Conservation (phyloP, 2,329 filamentous ascomycete species). For the Curvularia hawaiiensis region DNA sequence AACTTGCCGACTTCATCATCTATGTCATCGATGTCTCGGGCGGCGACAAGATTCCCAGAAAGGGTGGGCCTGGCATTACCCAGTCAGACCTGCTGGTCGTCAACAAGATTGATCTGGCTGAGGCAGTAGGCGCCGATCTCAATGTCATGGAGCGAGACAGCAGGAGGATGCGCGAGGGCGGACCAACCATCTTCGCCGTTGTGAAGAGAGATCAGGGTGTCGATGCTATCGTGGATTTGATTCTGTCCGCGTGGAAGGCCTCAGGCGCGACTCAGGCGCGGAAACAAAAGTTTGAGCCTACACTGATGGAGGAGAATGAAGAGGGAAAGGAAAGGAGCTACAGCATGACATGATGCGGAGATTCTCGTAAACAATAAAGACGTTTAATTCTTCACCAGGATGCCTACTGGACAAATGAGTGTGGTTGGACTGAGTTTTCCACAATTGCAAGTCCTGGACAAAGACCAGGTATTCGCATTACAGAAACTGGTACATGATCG, state of each 20-base stretch:
- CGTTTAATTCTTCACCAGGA: background rate
- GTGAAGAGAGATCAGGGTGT: constrained; percentile 92
- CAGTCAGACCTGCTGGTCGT: constrained; percentile 92
- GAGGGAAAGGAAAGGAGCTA: constrained; percentile 22
- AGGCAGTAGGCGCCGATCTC: constrained; percentile 87
- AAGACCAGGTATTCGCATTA: background rate
- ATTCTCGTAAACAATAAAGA: background rate
- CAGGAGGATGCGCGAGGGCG: constrained; percentile 90
- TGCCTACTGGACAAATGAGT: background rate
- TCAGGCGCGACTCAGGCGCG: constrained; percentile 69
- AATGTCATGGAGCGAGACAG: constrained; percentile 94
- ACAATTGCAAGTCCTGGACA: background rate
- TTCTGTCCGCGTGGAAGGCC: constrained; percentile 89
- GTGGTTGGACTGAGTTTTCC: background rate
- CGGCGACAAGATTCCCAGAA: constrained; percentile 94
- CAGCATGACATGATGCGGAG: constrained; percentile 10
- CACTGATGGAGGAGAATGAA: constrained; percentile 36
- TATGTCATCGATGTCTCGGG: constrained; percentile 98
- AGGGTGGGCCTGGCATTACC: constrained; percentile 96
- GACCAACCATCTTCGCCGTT: constrained; percentile 93
- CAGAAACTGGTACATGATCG: no score
- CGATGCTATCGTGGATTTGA: constrained; percentile 83
- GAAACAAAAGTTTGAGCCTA: constrained; percentile 42
- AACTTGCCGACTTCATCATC: constrained; percentile 96
- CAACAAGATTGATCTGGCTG: constrained; percentile 96